Evolutionary conservation across 2,329 filamentous ascomycete genomes (phyloP).

Genomic region (Cercospora zeina): DNA sequence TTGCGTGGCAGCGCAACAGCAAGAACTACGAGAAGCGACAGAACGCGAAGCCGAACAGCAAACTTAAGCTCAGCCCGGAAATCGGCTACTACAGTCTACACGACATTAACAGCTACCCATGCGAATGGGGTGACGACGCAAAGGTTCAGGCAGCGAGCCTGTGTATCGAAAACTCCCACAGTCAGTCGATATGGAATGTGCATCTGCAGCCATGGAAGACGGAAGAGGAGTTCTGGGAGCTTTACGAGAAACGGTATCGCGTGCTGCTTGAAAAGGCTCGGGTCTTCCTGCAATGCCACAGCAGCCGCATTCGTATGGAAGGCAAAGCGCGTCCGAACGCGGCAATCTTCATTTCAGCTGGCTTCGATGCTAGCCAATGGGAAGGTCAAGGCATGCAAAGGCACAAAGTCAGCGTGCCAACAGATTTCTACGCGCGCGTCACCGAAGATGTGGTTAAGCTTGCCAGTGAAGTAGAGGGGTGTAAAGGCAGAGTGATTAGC

Average conservation of each 20-base stretch:
- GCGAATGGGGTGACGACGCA: conserved; percentile 87
- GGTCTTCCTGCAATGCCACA: conserved; percentile 71
- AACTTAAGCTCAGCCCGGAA: conserved; percentile 37
- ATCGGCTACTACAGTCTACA: conserved; percentile 97
- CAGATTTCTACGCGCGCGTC: conserved; percentile 91
- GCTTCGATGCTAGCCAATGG: conserved; percentile 96
- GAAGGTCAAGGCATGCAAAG: conserved; percentile 91
- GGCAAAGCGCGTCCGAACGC: conserved; percentile 67
- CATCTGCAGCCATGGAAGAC: conserved; percentile 87
- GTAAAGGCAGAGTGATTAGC: conserved; percentile 84
- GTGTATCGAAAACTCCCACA: conserved; percentile 91
- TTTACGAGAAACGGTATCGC: conserved; percentile 79
- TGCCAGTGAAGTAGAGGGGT: conserved; percentile 74
- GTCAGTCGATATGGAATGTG: conserved; percentile 94
- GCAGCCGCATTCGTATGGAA: conserved; percentile 61
- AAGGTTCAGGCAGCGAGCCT: conserved; percentile 93
- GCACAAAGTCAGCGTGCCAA: conserved; percentile 93
- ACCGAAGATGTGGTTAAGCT: conserved; percentile 81
- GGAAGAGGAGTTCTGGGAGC: conserved; percentile 79
- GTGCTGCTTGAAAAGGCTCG: conserved; percentile 79
- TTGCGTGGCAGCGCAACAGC: conserved; percentile 86
- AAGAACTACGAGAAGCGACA: conserved; percentile 53
- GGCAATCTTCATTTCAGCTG: conserved; percentile 91
- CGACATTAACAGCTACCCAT: conserved; percentile 98
- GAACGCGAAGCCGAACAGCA: conserved; percentile 36